A percentile compares a stretch with the other conserved stretches of the same genome.
Conservation (phyloP, 306 rosid species). For the Ormosia emarginata region DNA sequence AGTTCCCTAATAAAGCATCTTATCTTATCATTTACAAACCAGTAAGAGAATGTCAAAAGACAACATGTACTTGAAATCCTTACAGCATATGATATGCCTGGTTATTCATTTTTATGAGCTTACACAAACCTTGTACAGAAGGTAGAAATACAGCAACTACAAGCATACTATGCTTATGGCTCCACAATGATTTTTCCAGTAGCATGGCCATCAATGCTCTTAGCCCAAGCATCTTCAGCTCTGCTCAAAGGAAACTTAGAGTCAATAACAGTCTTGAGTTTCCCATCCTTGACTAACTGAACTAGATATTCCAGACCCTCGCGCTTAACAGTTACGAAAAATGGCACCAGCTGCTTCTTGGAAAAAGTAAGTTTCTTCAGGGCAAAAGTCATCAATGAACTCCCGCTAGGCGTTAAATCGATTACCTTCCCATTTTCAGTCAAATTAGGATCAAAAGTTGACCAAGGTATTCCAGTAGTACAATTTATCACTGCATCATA, state of each 20-base stretch:
- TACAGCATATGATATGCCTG: not conserved
- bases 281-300: constrained; percentile 55
- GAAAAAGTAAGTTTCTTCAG: constrained; percentile 54
- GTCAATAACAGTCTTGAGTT: constrained; percentile 51
- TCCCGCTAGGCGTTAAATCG: constrained; percentile 44
- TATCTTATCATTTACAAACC: constrained; percentile 10
- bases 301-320: constrained; percentile 50
- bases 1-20: not conserved
- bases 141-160: constrained; percentile 2
- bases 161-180: constrained; percentile 28
- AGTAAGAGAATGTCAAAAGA: not conserved
- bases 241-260: constrained; percentile 55
- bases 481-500: constrained; percentile 59
- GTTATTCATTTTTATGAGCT: constrained; percentile 1
- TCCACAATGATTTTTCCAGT: constrained; percentile 72
- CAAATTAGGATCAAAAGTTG: constrained; percentile 55
- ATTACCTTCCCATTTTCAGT: constrained; percentile 46
- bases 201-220: constrained; percentile 59
- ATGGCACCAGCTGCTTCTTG: constrained; percentile 53
- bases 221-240: constrained; percentile 81
- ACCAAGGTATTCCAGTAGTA: constrained; percentile 56
- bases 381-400: constrained; percentile 26
- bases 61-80: not conserved
- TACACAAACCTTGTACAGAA: not conserved
- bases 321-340: constrained; percentile 19